These are phyloP conservation scores for Eleusine indica DNA, from an alignment of 176 grass and related monocot genomes.

Conservation along the genomic window DNA sequence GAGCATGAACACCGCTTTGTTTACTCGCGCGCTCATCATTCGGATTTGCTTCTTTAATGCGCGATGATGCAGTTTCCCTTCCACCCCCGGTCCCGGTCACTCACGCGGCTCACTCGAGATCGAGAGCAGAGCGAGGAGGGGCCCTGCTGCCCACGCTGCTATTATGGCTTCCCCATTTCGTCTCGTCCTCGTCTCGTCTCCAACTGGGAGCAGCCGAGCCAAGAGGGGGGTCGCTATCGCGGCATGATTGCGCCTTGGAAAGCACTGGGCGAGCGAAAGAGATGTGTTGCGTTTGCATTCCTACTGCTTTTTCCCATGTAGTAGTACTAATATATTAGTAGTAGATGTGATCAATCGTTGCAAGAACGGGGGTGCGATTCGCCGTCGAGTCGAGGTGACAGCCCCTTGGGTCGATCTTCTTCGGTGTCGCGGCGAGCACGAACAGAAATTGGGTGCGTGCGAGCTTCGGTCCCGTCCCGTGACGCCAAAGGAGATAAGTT, in stretches of 20 bases:
- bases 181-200: neutral
- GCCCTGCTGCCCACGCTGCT: slow-evolving; percentile 18
- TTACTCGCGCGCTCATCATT: slow-evolving; percentile 7
- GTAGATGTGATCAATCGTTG: too few species aligned
- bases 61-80: neutral
- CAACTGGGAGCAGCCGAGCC: neutral
- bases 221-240: slow-evolving; percentile 29
- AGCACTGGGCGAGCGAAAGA: neutral
- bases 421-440: neutral
- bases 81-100: too few species aligned
- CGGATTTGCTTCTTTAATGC: slow-evolving; percentile 21
- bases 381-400: too few species aligned
- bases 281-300: neutral
- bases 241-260: slow-evolving; percentile 40
- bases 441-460: neutral
- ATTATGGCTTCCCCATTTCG: slow-evolving; percentile 19
- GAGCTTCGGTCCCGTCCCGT: neutral
- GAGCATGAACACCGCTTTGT: neutral
- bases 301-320: neutral
- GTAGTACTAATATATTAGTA: too few species aligned
- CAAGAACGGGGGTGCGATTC: too few species aligned
- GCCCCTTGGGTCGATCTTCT: too few species aligned
- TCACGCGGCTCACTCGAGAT: too few species aligned
- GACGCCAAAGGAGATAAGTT: neutral
- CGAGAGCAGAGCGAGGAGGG: too few species aligned